Percentiles rank a stretch among this genome's conserved stretches.
Conservation (phyloP, 139 green algal species). For the Chlorella sp. region DNA sequence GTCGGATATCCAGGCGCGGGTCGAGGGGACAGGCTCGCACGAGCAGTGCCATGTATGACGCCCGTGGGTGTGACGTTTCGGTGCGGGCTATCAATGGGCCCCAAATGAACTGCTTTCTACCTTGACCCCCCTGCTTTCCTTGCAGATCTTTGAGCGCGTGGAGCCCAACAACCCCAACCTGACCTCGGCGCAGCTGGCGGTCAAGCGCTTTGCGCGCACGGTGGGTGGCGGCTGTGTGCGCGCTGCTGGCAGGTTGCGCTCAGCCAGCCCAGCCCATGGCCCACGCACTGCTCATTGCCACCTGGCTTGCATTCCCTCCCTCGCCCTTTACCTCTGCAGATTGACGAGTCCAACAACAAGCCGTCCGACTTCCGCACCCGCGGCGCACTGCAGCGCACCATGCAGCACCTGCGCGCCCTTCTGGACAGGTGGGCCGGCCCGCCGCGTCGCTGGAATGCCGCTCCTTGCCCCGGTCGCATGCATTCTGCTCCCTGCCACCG, state of each 20-base stretch:
- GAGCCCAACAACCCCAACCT: slow-evolving; percentile 35
- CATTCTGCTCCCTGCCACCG: neutral
- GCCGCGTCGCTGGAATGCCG: too few species aligned
- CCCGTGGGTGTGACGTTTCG: neutral
- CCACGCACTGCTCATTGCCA: too few species aligned
- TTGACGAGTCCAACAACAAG: slow-evolving; percentile 51
- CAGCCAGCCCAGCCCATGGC: too few species aligned
- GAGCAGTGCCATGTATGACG: neutral
- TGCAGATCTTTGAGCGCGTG: slow-evolving; percentile 66
- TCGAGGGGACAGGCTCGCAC: too few species aligned
- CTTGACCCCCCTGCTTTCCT: neutral
- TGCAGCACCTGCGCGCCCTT: slow-evolving; percentile 72
- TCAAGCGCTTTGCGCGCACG: slow-evolving; percentile 78
- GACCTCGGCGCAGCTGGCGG: slow-evolving; percentile 55
- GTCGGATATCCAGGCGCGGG: slow-evolving; percentile 48
- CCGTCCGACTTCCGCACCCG: slow-evolving; percentile 73
- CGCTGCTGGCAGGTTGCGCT: too few species aligned
- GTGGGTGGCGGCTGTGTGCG: too few species aligned
- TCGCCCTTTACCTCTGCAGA: slow-evolving; percentile 37
- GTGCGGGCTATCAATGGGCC: neutral
- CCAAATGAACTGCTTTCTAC: neutral
- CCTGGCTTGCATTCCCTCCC: too few species aligned
- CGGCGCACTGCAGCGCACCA: slow-evolving; percentile 62
- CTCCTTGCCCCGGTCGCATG: too few species aligned
- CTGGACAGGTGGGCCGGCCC: too few species aligned